A percentile compares a stretch with the other conserved stretches of the same genome.
Evolutionary conservation across 2,329 filamentous ascomycete genomes (phyloP).

Genomic region (Claviceps citrina): DNA sequence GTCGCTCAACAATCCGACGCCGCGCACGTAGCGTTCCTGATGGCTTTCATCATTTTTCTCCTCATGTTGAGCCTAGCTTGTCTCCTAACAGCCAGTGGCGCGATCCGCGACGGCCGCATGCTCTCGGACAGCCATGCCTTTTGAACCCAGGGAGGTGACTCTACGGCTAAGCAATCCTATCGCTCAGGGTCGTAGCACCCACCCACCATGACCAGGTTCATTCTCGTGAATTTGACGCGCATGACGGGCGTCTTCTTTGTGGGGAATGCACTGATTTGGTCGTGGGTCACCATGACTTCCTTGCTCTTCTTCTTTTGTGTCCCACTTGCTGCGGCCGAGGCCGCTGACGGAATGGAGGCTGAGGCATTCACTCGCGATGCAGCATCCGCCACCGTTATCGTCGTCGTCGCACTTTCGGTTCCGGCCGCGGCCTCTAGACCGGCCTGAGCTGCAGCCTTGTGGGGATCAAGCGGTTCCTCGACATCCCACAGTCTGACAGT

Average conservation of each 20-base stretch:
- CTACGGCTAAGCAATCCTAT: slow-evolving; percentile 13
- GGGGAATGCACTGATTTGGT: slow-evolving; percentile 87
- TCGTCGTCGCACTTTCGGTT: slow-evolving; percentile 24
- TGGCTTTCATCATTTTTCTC: slow-evolving; percentile 1
- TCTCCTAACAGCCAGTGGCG: slow-evolving; percentile 3
- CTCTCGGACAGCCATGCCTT: background rate
- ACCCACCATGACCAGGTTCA: slow-evolving; percentile 84
- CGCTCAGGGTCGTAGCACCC: slow-evolving; percentile 49
- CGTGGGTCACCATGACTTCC: slow-evolving; percentile 76
- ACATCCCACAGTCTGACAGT: slow-evolving; percentile 94
- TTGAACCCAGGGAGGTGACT: slow-evolving; percentile 1
- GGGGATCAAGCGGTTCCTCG: slow-evolving; percentile 51
- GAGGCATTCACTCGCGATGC: slow-evolving; percentile 10
- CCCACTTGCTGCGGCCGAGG: slow-evolving; percentile 14
- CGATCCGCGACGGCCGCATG: slow-evolving; percentile 5
- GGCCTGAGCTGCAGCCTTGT: slow-evolving; percentile 35
- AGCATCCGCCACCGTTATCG: slow-evolving; percentile 15
- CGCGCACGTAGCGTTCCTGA: background rate
- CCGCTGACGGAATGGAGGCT: slow-evolving; percentile 14
- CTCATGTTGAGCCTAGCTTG: slow-evolving; percentile 3
- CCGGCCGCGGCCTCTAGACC: slow-evolving; percentile 30
- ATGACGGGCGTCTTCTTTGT: slow-evolving; percentile 94
- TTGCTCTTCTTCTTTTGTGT: slow-evolving; percentile 63
- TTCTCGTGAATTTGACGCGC: slow-evolving; percentile 82
- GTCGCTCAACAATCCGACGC: background rate